These are phyloP conservation scores for Fusarium sp. DNA, from an alignment of 2,329 filamentous ascomycete genomes.

Conservation along the genomic window DNA sequence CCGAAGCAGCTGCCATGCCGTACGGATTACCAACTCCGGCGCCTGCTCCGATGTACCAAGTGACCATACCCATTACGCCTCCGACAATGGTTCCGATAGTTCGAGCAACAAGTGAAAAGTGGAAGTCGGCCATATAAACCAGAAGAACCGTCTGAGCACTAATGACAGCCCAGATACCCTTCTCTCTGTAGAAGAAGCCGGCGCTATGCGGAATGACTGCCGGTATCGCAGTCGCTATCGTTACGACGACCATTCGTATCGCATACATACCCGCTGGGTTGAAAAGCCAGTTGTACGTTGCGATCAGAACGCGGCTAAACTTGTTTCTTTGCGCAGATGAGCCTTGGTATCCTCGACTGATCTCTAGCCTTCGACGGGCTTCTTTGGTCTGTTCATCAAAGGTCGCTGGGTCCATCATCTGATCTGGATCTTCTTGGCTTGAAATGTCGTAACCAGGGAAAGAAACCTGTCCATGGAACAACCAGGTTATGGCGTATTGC, in stretches of 20 bases:
- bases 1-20: conserved; percentile 63
- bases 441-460: conserved; percentile 44
- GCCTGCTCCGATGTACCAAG: conserved; percentile 68
- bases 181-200: conserved; percentile 67
- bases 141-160: conserved; percentile 65
- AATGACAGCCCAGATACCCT: conserved; percentile 67
- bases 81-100: conserved; percentile 62
- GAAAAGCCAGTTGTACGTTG: conserved; percentile 59
- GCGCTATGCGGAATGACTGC: conserved; percentile 59
- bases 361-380: conserved; percentile 55
- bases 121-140: conserved; percentile 67
- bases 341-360: conserved; percentile 51
- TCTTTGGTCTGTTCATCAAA: conserved; percentile 54
- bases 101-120: conserved; percentile 61
- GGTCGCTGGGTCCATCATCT: conserved; percentile 45
- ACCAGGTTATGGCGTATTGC: conserved; percentile 58
- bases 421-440: conserved; percentile 28
- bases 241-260: conserved; percentile 63
- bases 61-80: conserved; percentile 62
- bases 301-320: conserved; percentile 48
- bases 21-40: conserved; percentile 65
- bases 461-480: conserved; percentile 45
- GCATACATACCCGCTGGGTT: conserved; percentile 63
- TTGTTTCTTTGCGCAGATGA: conserved; percentile 31
- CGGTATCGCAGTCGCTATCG: conserved; percentile 61